Evolutionary conservation across 192 early-diverging fungal genomes (phyloP).

Genomic region (Backusella luteola): DNA sequence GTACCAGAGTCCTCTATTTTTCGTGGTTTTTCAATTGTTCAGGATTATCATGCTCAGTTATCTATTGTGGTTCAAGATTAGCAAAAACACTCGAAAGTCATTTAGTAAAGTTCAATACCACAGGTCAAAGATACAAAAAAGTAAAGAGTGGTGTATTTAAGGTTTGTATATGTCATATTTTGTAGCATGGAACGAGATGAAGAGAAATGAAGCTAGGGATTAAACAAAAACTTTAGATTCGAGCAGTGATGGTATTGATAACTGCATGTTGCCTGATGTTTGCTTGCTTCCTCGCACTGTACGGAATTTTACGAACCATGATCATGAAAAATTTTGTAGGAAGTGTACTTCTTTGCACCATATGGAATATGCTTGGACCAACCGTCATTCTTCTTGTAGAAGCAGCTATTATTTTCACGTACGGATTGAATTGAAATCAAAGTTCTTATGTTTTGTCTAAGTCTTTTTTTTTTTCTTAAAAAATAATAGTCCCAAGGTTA

Average conservation of each 20-base stretch:
- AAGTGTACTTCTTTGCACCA: conserved; percentile 6
- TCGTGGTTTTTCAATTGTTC: conserved; percentile 27
- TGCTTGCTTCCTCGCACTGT: conserved; percentile 25
- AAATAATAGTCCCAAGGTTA: conserved; percentile 1
- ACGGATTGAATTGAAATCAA: not conserved
- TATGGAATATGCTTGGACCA: conserved; percentile 23
- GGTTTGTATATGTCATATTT: not conserved
- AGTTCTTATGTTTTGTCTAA: not conserved
- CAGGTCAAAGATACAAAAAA: conserved; percentile 18
- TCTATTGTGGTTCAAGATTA: conserved; percentile 21
- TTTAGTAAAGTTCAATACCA: conserved; percentile 8
- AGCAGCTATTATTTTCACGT: conserved; percentile 27
- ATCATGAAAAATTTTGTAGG: conserved; percentile 23
- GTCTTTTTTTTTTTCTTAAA: not conserved
- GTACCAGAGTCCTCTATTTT: conserved; percentile 19
- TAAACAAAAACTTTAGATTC: conserved; percentile 1
- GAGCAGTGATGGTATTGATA: conserved; percentile 16
- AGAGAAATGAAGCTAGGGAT: not conserved
- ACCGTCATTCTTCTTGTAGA: conserved; percentile 12
- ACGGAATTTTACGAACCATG: conserved; percentile 25
- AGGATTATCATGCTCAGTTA: not conserved
- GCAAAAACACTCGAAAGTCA: conserved; percentile 9
- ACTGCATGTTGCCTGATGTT: conserved; percentile 14
- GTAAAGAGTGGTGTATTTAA: conserved; percentile 28
- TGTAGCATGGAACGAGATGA: not conserved